A percentile compares a stretch with the other conserved stretches of the same genome.
phyloP scores from a whole-genome alignment of 768 basidiomycete genomes.

The Auricularia sp. region DNA sequence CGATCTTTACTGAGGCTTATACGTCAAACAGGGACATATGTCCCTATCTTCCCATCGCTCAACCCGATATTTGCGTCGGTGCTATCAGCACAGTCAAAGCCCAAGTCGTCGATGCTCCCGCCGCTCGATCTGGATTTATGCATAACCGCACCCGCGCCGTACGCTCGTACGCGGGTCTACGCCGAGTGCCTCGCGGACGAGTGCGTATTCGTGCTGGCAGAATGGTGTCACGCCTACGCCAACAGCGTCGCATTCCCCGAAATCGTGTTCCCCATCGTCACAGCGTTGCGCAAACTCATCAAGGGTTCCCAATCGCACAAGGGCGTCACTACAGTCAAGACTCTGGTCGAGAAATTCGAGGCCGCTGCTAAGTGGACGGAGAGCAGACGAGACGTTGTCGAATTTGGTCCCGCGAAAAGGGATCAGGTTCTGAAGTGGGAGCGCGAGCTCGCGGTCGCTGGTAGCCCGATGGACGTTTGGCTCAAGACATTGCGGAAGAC shows the following conservation, averaged over 20 bases:
- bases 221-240: slow-evolving; percentile 55
- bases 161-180: slow-evolving; percentile 80
- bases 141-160: slow-evolving; percentile 81
- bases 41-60: slow-evolving; percentile 78
- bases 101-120: slow-evolving; percentile 76
- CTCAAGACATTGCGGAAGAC: slow-evolving; percentile 72
- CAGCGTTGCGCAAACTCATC: slow-evolving; percentile 60
- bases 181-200: slow-evolving; percentile 79
- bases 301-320: slow-evolving; percentile 61
- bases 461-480: slow-evolving; percentile 74
- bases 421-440: slow-evolving; percentile 70
- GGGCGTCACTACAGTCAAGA: slow-evolving; percentile 48
- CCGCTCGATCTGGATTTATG: slow-evolving; percentile 83
- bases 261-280: slow-evolving; percentile 66
- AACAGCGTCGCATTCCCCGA: slow-evolving; percentile 87
- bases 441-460: slow-evolving; percentile 37
- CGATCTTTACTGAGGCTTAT: slow-evolving; percentile 83
- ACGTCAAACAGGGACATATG: slow-evolving; percentile 72
- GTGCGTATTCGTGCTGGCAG: slow-evolving; percentile 62
- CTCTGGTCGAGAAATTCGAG: slow-evolving; percentile 78
- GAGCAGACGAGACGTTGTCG: slow-evolving; percentile 53
- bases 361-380: slow-evolving; percentile 76
- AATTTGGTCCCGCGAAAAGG: slow-evolving; percentile 66
- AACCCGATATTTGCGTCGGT: slow-evolving; percentile 76
- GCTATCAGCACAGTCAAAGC: slow-evolving; percentile 55